phyloP scores from a whole-genome alignment of 257 asterid species.

The Gynochthodes officinalis region DNA sequence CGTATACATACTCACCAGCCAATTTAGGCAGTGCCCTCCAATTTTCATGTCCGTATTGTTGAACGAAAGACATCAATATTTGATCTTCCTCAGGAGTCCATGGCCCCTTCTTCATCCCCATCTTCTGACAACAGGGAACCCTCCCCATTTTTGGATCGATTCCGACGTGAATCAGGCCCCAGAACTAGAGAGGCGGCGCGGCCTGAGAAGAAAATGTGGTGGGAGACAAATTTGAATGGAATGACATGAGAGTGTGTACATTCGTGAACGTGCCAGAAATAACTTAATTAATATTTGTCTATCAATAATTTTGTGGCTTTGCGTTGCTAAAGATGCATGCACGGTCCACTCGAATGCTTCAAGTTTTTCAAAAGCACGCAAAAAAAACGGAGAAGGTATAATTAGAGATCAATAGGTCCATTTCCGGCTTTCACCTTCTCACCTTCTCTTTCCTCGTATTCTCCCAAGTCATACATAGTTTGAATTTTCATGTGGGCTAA shows the following conservation, averaged over 20 bases:
- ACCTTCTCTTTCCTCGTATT: background rate
- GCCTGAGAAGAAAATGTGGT: background rate
- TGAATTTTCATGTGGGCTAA: background rate
- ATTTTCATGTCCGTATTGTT: constrained; percentile 35
- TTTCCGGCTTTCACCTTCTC: background rate
- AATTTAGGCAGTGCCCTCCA: constrained; percentile 44
- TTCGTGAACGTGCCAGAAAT: constrained; percentile 1
- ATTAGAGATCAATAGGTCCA: too few species aligned
- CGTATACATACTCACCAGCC: constrained; percentile 23
- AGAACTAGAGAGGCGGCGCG: background rate
- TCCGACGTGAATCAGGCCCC: too few species aligned
- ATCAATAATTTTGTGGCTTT: background rate
- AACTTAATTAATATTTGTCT: background rate
- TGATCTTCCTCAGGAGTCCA: constrained; percentile 45
- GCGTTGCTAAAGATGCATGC: background rate
- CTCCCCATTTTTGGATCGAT: constrained; percentile 22
- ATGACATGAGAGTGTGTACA: too few species aligned
- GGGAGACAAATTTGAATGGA: background rate
- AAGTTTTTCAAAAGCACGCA: background rate
- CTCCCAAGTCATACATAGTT: background rate
- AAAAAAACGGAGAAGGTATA: too few species aligned
- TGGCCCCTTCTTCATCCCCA: constrained; percentile 42
- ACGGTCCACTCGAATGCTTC: too few species aligned
- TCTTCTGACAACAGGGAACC: constrained; percentile 42
- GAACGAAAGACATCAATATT: constrained; percentile 28